Evolutionary conservation across 2,329 filamentous ascomycete species (phyloP), one percentile per base, ranked within the genome.

Genomic region (Xylogone sp.): DNA sequence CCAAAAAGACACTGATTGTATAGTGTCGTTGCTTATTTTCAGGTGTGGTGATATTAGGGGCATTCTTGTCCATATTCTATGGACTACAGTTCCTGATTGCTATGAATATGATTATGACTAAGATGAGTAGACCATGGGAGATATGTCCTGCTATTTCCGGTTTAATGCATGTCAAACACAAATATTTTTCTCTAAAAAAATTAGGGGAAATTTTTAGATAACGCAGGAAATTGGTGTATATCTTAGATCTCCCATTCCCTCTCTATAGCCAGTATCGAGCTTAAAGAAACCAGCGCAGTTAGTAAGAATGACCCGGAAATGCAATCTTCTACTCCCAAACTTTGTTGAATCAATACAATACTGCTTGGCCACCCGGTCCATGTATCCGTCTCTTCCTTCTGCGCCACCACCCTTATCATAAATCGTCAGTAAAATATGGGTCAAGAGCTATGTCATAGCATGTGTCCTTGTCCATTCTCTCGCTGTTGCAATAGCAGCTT

Each of bases 401-500:
- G 34, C 34, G 34, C 22, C 19, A 19, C 22, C 6, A 3, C 43
- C 20, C 20, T 24, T 20, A 13, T 44, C 54, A 20, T 50, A 22
- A 51, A 45, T 55, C 46, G 20, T 50, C 44, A 51, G n/a, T 39
- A 18, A 5, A 39, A 16, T n/a, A n/a, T n/a, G 13, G 34, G 16
- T 31, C 24, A 21, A 10, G 24, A 49, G 48, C 45, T 56, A 68
- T 12, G 57, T 58, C 60, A 68, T 68, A 24, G 65, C 66, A 57
- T 68, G 65, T 22, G 64, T 68, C 54, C 60, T 79, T 12, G 94
- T 97, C 93, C 94, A 97, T 65, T 96, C 90, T 65, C 81, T 87
- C 16, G 93, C 93, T 7, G 91, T 97, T 59, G 88, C 84, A 63
- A 99, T 97, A 21, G 94, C 94, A 45, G 89, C 90, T 58, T 85